phyloP scores from a whole-genome alignment of 805 yeast species.

The Saccharomyces mikatae region DNA sequence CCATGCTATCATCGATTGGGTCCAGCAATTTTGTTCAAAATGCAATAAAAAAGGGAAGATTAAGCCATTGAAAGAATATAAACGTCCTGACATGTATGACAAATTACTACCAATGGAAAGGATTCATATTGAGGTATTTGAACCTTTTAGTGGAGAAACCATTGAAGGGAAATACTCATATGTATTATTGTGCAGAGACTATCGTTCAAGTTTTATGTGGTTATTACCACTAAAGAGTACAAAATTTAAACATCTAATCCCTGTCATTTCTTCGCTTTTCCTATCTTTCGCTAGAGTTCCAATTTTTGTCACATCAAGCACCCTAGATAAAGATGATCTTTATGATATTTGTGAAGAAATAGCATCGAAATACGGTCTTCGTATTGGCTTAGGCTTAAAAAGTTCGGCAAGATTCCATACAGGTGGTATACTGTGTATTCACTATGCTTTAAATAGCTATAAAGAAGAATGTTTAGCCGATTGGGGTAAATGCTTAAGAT shows the following conservation, averaged over 20 bases:
- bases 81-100: conserved; percentile 13
- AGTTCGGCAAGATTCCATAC: conserved; percentile 12
- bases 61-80: conserved; percentile 9
- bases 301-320: conserved; percentile 23
- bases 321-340: conserved; percentile 25
- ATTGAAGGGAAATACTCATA: conserved; percentile 25
- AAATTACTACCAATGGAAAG: conserved; percentile 22
- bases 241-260: conserved; percentile 16
- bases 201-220: conserved; percentile 26
- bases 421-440: conserved; percentile 15
- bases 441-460: conserved; percentile 7
- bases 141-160: conserved; percentile 17
- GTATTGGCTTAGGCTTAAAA: conserved; percentile 25
- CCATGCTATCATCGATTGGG: conserved; percentile 11
- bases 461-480: conserved; percentile 18
- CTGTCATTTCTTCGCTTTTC: conserved; percentile 12
- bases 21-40: conserved; percentile 22
- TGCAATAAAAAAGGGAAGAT: conserved; percentile 15
- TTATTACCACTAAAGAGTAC: conserved; percentile 21
- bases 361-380: conserved; percentile 16
- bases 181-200: conserved; percentile 24
- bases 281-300: conserved; percentile 21
- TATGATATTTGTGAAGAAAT: conserved; percentile 22
- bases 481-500: conserved; percentile 23
- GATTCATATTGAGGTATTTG: conserved; percentile 25